Evolutionary conservation across 768 basidiomycete genomes (phyloP).

Genomic region (Harrya chromipes): DNA sequence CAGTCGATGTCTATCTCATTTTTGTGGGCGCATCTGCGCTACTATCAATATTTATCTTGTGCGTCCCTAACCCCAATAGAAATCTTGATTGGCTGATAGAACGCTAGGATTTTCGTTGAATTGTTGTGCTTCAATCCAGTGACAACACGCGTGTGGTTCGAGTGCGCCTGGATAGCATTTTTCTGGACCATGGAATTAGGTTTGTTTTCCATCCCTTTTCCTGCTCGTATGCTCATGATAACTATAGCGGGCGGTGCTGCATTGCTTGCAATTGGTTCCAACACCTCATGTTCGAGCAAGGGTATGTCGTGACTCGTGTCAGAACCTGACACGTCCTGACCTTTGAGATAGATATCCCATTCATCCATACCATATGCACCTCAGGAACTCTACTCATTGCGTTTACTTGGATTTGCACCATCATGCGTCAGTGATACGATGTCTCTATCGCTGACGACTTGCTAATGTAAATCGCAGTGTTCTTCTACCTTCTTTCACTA

Average conservation of each 20-base stretch:
- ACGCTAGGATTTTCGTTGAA: conserved; percentile 55
- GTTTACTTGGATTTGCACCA: conserved; percentile 54
- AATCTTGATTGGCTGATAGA: not conserved
- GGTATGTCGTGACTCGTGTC: conserved; percentile 20
- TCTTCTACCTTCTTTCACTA: conserved; percentile 55
- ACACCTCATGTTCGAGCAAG: conserved; percentile 32
- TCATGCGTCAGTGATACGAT: conserved; percentile 35
- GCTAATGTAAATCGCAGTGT: conserved; percentile 38
- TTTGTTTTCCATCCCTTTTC: conserved; percentile 30
- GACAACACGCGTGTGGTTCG: conserved; percentile 68
- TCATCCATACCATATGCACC: conserved; percentile 34
- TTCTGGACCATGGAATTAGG: conserved; percentile 61
- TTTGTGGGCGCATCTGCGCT: conserved; percentile 60
- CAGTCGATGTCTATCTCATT: conserved; percentile 58
- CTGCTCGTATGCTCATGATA: conserved; percentile 5
- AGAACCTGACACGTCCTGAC: conserved; percentile 2
- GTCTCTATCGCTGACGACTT: not conserved
- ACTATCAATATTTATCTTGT: conserved; percentile 58
- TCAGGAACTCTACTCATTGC: conserved; percentile 56
- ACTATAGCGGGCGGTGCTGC: conserved; percentile 50
- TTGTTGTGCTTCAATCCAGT: conserved; percentile 48
- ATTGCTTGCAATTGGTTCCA: conserved; percentile 40
- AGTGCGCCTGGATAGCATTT: conserved; percentile 56
- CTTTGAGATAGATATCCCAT: not conserved
- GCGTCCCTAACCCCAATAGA: conserved; percentile 20